Evolutionary conservation across 352 stramenopile genomes (phyloP), one percentile per base, ranked within the genome.

Genomic region (Phytopythium ostracodes): DNA sequence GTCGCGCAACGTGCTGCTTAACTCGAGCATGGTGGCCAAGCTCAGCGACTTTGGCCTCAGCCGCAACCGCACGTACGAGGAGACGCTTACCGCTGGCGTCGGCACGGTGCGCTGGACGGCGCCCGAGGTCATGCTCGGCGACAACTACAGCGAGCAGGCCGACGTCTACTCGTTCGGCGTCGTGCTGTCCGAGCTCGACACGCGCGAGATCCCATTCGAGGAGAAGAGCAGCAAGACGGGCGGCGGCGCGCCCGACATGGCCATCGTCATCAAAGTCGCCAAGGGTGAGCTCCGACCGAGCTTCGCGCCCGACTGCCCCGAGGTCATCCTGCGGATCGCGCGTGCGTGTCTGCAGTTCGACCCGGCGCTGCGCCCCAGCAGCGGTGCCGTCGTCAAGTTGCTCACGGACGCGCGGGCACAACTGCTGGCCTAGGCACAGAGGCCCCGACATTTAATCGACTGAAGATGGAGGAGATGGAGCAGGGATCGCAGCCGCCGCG

Each of bases 151-250:
- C 33, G 87, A 94, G 59, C 77, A 92, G 68, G 84, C 84, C 31
- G 87, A 96, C 58, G 82, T 96, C 52, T 96, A 93, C 79, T 94
- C 87, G 70, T 96, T 90, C 56, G 87, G 87, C 64, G 84, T 96
- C 56, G 87, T 96, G 63, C 76, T 96, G 27, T 91, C 77, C 46
- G 87, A 96, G 64, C 67, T 96, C 33, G 87, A 96, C 68, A 93
- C 87, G 62, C 87, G 79, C 49, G 84, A 92, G 73, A 94, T 96
- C 57, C 87, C 87, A 56, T 96, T 93, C 57, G 84, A 94, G 63
- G 83, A 92, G 68, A 89, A 93, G 70, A 87, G 82, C 67, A 83
- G 71, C 63, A 91, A 79, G 59, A 81, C 71, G 56, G 79, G 72
- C 4, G 70, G 68, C 43, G 79, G 79, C 20, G 74, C 73, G 25